These are phyloP conservation scores for Jamesozyma lodderae DNA, from an alignment of 805 yeast species.

Conservation along the genomic window DNA sequence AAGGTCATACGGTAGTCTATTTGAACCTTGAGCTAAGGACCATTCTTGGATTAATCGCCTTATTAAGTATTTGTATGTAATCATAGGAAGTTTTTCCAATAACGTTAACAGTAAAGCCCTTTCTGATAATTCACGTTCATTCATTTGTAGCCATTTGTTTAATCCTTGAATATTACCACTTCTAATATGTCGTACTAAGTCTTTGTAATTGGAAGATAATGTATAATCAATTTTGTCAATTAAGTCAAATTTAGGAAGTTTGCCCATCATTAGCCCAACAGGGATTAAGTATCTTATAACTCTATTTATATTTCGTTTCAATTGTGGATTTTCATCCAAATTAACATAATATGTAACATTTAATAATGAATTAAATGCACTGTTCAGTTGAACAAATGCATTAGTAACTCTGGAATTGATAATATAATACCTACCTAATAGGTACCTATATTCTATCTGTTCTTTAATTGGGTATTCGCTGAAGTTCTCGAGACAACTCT, in stretches of 20 bases:
- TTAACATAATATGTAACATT: slow-evolving; percentile 21
- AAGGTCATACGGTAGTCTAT: slow-evolving; percentile 23
- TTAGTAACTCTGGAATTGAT: slow-evolving; percentile 43
- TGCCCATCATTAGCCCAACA: slow-evolving; percentile 45
- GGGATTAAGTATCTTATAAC: slow-evolving; percentile 45
- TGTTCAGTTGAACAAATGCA: slow-evolving; percentile 45
- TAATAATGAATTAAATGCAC: slow-evolving; percentile 38
- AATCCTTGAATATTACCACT: slow-evolving; percentile 37
- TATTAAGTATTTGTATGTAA: slow-evolving; percentile 35
- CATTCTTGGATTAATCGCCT: slow-evolving; percentile 14
- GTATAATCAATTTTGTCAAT: slow-evolving; percentile 19
- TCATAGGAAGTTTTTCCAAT: slow-evolving; percentile 35
- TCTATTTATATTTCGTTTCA: slow-evolving; percentile 22
- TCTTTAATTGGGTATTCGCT: slow-evolving; percentile 37
- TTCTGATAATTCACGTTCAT: slow-evolving; percentile 27
- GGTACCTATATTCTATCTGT: slow-evolving; percentile 47
- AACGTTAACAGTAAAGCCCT: slow-evolving; percentile 31
- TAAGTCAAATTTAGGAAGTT: slow-evolving; percentile 34
- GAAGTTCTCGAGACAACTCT: slow-evolving; percentile 44
- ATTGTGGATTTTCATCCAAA: slow-evolving; percentile 1
- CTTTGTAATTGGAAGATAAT: slow-evolving; percentile 31
- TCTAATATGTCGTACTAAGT: slow-evolving; percentile 32
- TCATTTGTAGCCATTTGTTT: slow-evolving; percentile 25
- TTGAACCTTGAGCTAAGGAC: slow-evolving; percentile 13
- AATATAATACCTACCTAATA: slow-evolving; percentile 48